phyloP scores from a whole-genome alignment of 2,329 filamentous ascomycete species.

The Dothideomycetes sp. region DNA sequence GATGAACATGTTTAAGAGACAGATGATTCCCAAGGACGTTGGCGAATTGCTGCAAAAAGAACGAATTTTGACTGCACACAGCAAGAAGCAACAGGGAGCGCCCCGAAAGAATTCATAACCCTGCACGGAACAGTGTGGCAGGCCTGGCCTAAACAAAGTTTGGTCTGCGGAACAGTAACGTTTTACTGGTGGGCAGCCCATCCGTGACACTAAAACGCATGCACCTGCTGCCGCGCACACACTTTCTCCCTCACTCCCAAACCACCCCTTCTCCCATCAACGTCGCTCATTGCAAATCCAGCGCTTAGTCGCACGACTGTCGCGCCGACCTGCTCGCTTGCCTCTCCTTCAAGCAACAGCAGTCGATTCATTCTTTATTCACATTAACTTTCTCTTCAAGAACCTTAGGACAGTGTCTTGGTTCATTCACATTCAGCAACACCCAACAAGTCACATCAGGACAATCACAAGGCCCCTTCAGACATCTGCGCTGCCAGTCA shows the following conservation, averaged over 20 bases:
- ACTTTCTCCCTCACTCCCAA: neutral
- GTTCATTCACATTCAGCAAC: slow-evolving; percentile 7
- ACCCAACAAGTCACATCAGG: neutral
- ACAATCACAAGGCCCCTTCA: slow-evolving; percentile 4
- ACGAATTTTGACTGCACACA: neutral
- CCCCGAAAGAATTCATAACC: neutral
- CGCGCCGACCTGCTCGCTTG: slow-evolving; percentile 3
- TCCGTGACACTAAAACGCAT: neutral
- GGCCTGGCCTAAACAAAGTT: neutral
- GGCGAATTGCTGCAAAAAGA: too few species aligned
- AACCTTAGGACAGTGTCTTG: slow-evolving; percentile 9
- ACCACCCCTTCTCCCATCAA: slow-evolving; percentile 4
- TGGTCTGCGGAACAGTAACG: neutral
- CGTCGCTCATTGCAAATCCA: slow-evolving; percentile 6
- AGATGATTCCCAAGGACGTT: neutral
- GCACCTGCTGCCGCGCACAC: neutral
- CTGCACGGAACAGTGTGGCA: neutral
- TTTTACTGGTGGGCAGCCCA: too few species aligned
- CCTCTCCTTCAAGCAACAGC: slow-evolving; percentile 6
- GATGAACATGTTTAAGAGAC: neutral
- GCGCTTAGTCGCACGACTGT: slow-evolving; percentile 7
- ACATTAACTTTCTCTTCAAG: neutral
- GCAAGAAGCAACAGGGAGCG: neutral
- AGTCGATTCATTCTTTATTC: slow-evolving; percentile 6
- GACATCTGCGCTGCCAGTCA: slow-evolving; percentile 5